Evolutionary conservation across 1,284 basidiomycete species (phyloP).

Genomic region (Apiotrichum siamense): DNA sequence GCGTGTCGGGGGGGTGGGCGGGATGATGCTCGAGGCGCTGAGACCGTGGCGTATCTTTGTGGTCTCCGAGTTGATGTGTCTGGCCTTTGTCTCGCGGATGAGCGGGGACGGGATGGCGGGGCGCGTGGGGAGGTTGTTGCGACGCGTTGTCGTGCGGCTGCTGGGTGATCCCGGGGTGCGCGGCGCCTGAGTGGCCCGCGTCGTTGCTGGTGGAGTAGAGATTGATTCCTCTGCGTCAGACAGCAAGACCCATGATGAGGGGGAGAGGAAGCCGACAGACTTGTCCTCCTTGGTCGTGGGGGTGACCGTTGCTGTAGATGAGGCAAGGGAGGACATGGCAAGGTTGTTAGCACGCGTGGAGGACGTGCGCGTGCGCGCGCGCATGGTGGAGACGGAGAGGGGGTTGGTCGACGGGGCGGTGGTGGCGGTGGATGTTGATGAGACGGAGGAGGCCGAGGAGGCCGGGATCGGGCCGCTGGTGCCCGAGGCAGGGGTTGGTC

Average conservation of each 20-base stretch:
- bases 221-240: conserved; percentile 31
- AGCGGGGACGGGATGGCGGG: conserved; percentile 44
- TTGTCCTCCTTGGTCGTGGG: not conserved
- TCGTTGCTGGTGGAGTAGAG: conserved; percentile 22
- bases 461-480: no score
- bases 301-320: conserved; percentile 3
- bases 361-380: conserved; percentile 20
- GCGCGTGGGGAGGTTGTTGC: conserved; percentile 31
- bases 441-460: not conserved
- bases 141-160: not conserved
- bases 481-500: not conserved
- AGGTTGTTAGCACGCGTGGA: not conserved
- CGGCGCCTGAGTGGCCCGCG: conserved; percentile 19
- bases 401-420: not conserved
- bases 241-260: conserved; percentile 43
- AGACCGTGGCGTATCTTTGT: not conserved
- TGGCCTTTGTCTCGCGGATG: conserved; percentile 9
- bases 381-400: not conserved
- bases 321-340: not conserved
- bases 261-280: conserved; percentile 19
- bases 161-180: no score
- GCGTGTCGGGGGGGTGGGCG: not conserved
- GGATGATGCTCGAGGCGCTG: not conserved
- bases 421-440: not conserved
- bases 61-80: not conserved